Evolutionary conservation across 2,329 filamentous ascomycete species (phyloP).

Genomic region (Helotiales sp.): DNA sequence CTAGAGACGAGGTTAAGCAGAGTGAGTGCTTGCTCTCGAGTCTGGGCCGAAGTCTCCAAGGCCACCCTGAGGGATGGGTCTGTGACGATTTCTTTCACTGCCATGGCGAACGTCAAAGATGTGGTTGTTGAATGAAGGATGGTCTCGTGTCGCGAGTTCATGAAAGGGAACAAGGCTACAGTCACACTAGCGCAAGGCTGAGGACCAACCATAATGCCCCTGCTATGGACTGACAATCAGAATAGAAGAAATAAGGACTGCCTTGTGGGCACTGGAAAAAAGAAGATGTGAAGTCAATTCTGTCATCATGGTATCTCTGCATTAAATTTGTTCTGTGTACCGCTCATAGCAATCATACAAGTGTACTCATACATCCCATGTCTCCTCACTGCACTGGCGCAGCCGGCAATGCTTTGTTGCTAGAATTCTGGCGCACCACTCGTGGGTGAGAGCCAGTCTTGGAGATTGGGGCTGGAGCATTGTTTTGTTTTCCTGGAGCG

Average conservation of each 20-base stretch:
- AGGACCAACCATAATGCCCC: no score
- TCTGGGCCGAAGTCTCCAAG: conserved; percentile 70
- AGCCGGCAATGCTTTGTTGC: conserved; percentile 13
- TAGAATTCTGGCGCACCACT: neutral
- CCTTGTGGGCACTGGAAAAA: no score
- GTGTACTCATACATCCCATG: neutral
- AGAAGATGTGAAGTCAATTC: neutral
- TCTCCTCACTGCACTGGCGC: conserved; percentile 1
- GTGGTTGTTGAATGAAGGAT: neutral
- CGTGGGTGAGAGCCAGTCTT: neutral
- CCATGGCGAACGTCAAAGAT: conserved; percentile 42
- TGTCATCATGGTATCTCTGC: neutral
- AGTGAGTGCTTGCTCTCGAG: conserved; percentile 68
- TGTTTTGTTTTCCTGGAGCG: neutral
- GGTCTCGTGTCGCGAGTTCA: neutral
- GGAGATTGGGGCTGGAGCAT: conserved; percentile 5
- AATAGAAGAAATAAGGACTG: no score
- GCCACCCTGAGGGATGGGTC: conserved; percentile 67
- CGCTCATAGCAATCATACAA: neutral
- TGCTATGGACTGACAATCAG: neutral
- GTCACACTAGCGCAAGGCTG: neutral
- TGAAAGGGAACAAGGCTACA: neutral
- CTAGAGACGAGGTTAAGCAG: conserved; percentile 65
- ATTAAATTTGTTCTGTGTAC: neutral
- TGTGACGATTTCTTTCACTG: conserved; percentile 58